Evolutionary conservation across 176 grass and related monocot genomes (phyloP), one percentile per base, ranked within the genome.

Genomic region (Oryza glumipatula): DNA sequence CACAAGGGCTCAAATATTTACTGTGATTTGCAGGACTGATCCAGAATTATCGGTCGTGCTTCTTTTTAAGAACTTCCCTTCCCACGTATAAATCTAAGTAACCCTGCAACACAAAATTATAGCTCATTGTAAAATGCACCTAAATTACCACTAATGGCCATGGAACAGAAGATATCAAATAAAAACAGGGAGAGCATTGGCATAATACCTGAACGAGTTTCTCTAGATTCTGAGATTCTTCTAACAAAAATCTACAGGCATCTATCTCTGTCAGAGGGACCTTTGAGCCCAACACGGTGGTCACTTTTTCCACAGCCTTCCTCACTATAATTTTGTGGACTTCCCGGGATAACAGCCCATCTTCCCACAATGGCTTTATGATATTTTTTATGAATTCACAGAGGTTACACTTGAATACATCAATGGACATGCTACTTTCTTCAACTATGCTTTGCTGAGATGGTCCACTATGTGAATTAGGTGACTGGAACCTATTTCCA

Each of bases 221-320:
- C 14, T 80, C 19, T 76, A 89, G 30, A 15, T 35, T 81, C 49
- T 80, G 49, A 79, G 82, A 70, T 85, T 85, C 81, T 5, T 85
- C 41, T 0, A 54, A 75, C 48, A 89, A n/a, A 72, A 85, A 76
- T 64, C 17, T 76, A 72, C n/a, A 47, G 28, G 70, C 65, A 33
- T 11, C 43, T 23, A 69, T 28, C 17, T 89, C 65, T 65, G 88
- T 60, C 5, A 43, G 35, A 26, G 83, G 83, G 11, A 63, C 45
- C 60, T 63, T 83, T 30, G 32, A 38, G 56, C 52, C 82, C 72
- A 84, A 89, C 2, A 35, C 68, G 48, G 10, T 63, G 33, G 64
- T 43, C 16, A 90, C 89, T 52, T 90, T 90, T 13, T 83, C 75
- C 41, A 83, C 80, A 5, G 79, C 75, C 77, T 90, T 90, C 60